phyloP scores from a whole-genome alignment of 2,329 filamentous ascomycete species.

The Sporothrix brunneoviolacea region DNA sequence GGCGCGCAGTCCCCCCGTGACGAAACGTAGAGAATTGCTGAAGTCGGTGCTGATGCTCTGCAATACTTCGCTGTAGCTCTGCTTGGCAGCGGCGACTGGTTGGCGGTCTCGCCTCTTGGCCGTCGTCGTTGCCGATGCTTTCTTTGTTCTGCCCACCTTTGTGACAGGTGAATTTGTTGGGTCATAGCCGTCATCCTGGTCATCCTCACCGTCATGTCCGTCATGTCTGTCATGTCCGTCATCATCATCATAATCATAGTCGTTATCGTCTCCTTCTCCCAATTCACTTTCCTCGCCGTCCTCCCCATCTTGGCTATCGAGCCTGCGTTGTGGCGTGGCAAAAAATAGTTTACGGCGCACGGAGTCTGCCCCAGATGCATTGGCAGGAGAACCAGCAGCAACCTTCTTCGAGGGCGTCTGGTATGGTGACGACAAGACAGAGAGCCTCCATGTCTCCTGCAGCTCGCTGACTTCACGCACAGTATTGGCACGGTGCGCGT shows the following conservation, averaged over 20 bases:
- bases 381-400: conserved; percentile 15
- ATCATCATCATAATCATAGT: conserved; percentile 18
- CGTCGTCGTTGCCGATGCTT: conserved; percentile 20
- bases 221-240: background rate
- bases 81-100: conserved; percentile 6
- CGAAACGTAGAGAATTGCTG: conserved; percentile 59
- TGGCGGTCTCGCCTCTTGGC: conserved; percentile 22
- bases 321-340: background rate
- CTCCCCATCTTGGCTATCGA: background rate
- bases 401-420: conserved; percentile 13
- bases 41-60: conserved; percentile 55
- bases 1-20: conserved; percentile 65
- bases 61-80: conserved; percentile 47
- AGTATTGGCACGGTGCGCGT: conserved; percentile 42
- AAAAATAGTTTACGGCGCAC: conserved; percentile 10
- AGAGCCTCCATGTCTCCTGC: conserved; percentile 34
- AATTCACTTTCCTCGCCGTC: too few species aligned
- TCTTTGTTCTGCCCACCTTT: background rate
- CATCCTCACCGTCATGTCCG: conserved; percentile 16
- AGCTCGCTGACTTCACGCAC: conserved; percentile 31
- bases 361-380: conserved; percentile 17
- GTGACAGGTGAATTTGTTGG: too few species aligned
- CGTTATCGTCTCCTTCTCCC: background rate
- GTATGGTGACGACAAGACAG: conserved; percentile 27
- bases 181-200: conserved; percentile 18